Evolutionary conservation across 2,329 filamentous ascomycete genomes (phyloP), one percentile per base, ranked within the genome.

Genomic region (Hypomyces rosellus): DNA sequence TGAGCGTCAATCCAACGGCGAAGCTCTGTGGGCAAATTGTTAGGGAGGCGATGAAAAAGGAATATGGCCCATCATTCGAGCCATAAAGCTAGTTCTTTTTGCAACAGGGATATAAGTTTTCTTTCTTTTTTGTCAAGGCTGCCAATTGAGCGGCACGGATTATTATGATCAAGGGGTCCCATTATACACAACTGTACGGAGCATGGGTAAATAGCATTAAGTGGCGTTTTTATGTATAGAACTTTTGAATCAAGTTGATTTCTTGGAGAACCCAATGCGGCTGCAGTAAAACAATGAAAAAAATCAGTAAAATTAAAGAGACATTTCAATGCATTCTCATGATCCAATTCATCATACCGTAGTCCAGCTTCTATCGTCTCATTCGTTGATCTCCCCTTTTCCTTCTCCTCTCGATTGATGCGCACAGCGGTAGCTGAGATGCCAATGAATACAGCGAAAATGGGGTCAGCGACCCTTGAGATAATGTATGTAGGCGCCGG

Each of bases 21-120:
- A 86, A 86, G 68, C 68, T 86, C 40, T 87, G 84, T 60, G 84
- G 83, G 2, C 75, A 84, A 59, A 86, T 86, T 63, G 83, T 87
- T 36, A 75, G 78, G 45, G 80, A 85, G 66, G 83, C 82, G 45
- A 82, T 86, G 81, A 83, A 76, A 69, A 84, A 81, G 65, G 84
- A 86, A 63, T 84, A 83, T 58, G 79, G 78, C 0, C 69, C 73
- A n/a, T 70, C 67, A 9, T 76, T 74, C 61, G 69, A 69, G 30
- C 61, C 60, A 49, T 73, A 57, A 65, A 11, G 42, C 12, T 16
- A 7, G 5, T 38, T 38, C 9, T 38, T 38, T 16, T 16, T 38
- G 14, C 6, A 41, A 5, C 16, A 18, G 12, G 15, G 38, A 11
- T 14, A 41, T n/a, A n/a, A 11, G 16, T 20, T 33, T n/a, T 30